phyloP scores from a whole-genome alignment of 805 yeast genomes.

The Candida xyloterini region DNA sequence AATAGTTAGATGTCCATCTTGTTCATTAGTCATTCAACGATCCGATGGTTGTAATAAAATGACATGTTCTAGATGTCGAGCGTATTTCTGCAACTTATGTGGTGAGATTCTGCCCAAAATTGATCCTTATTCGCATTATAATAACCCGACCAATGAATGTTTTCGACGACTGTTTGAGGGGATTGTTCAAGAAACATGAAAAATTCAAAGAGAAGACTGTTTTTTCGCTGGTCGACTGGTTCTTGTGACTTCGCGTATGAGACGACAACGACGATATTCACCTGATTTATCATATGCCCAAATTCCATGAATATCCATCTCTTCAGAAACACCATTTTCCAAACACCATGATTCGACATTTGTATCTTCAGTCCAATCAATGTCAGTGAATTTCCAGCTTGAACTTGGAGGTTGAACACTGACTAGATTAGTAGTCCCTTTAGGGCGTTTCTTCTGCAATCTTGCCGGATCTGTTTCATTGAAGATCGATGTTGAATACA shows the following conservation, averaged over 20 bases:
- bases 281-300: conserved; percentile 53
- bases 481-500: conserved; percentile 56
- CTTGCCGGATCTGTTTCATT: conserved; percentile 46
- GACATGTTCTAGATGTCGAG: conserved; percentile 49
- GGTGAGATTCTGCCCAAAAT: conserved; percentile 37
- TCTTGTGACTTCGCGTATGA: conserved; percentile 50
- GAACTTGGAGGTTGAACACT: conserved; percentile 59
- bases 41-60: conserved; percentile 66
- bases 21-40: conserved; percentile 47
- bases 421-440: conserved; percentile 53
- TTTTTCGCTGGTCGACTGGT: conserved; percentile 33
- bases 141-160: conserved; percentile 40
- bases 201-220: neutral
- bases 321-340: conserved; percentile 39
- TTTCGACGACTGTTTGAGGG: conserved; percentile 54
- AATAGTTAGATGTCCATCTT: conserved; percentile 50
- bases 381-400: conserved; percentile 68
- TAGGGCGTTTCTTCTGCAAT: conserved; percentile 54
- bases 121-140: conserved; percentile 54
- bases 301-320: conserved; percentile 33
- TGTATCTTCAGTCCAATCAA: conserved; percentile 64
- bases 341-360: conserved; percentile 51
- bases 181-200: conserved; percentile 33
- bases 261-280: conserved; percentile 56
- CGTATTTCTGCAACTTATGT: conserved; percentile 55